Percentiles rank a stretch among this genome's conserved stretches.
These are phyloP conservation scores for Rhodotorula glutinis DNA, from an alignment of 1,284 basidiomycete genomes.

Conservation along the genomic window DNA sequence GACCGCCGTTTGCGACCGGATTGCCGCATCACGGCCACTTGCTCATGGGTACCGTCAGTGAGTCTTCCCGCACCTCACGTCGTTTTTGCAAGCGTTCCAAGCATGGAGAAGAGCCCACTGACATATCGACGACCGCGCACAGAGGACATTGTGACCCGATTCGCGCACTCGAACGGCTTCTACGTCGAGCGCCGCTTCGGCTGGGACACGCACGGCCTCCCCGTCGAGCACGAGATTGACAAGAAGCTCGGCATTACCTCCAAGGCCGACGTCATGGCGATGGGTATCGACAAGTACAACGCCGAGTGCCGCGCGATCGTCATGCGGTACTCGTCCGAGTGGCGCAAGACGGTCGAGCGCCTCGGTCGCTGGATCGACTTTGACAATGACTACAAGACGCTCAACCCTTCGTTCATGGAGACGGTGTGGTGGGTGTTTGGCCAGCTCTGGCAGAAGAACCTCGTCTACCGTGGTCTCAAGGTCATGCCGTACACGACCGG, in stretches of 20 bases:
- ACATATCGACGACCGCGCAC: not conserved
- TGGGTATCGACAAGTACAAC: conserved; percentile 98
- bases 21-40: conserved; percentile 79
- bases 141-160: conserved; percentile 43
- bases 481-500: conserved; percentile 99
- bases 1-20: conserved; percentile 96
- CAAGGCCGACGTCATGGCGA: conserved; percentile 86
- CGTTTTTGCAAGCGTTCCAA: no score
- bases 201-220: conserved; percentile 99
- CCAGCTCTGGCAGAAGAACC: conserved; percentile 83
- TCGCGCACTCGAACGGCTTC: conserved; percentile 84
- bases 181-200: conserved; percentile 95
- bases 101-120: no score
- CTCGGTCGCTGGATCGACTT: conserved; percentile 99
- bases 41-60: conserved; percentile 78
- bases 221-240: conserved; percentile 99
- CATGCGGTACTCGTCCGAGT: conserved; percentile 93
- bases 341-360: conserved; percentile 90
- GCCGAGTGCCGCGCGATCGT: conserved; percentile 95
- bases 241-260: conserved; percentile 90
- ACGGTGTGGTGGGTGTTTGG: conserved; percentile 99
- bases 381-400: conserved; percentile 98
- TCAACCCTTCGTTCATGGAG: conserved; percentile 94
- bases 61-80: conserved; percentile 49
- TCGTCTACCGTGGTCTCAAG: conserved; percentile 88